Evolutionary conservation across 2,329 filamentous ascomycete genomes (phyloP).

Genomic region (Ilyonectria robusta): DNA sequence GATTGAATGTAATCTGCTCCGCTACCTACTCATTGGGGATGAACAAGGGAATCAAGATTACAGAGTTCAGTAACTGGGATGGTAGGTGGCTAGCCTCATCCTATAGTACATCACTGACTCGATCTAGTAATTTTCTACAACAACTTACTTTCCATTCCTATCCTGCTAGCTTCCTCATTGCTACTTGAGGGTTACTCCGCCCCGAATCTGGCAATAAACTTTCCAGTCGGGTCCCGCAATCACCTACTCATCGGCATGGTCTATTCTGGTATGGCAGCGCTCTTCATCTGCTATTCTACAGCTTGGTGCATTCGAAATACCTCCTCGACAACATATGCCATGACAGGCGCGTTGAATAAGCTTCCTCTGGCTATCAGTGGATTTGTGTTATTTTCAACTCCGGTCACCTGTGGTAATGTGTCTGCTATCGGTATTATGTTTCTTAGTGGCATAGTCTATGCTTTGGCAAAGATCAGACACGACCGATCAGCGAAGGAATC

Average conservation of each 20-base stretch:
- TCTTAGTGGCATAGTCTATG: conserved; percentile 91
- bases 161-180: conserved; percentile 86
- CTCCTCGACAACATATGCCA: conserved; percentile 97
- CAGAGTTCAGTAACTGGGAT: conserved; percentile 99
- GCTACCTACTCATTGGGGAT: conserved; percentile 91
- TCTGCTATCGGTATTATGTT: conserved; percentile 94
- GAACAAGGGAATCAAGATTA: conserved; percentile 99
- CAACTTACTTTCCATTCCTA: conserved; percentile 95
- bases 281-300: conserved; percentile 99
- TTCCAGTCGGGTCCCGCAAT: conserved; percentile 85
- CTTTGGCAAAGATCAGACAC: conserved; percentile 50
- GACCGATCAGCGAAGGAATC: too few relatives aligned
- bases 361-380: conserved; percentile 94
- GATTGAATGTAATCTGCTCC: conserved; percentile 95
- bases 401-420: conserved; percentile 91
- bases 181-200: conserved; percentile 93
- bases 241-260: conserved; percentile 89
- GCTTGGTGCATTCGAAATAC: conserved; percentile 99
- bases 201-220: conserved; percentile 87
- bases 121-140: conserved; percentile 98
- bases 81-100: conserved; percentile 74
- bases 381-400: conserved; percentile 94
- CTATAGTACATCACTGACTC: conserved; percentile 42
- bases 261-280: conserved; percentile 91
- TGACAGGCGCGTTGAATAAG: conserved; percentile 99